Evolutionary conservation across 2,329 filamentous ascomycete genomes (phyloP).

Genomic region (Aspergillus sp.): DNA sequence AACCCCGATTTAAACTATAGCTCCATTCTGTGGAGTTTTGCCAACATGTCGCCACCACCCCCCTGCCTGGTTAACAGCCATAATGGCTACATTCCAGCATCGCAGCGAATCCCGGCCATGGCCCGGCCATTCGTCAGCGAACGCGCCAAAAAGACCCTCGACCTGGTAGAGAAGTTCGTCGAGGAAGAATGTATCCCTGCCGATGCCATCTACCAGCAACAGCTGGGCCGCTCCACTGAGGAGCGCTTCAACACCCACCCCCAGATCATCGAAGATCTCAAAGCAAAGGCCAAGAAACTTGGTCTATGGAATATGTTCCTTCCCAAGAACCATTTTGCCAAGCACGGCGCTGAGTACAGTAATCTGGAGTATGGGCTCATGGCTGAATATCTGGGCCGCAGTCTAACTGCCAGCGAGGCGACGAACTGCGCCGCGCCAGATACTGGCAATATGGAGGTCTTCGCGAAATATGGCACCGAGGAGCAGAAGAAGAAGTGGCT

Average conservation of each 20-base stretch:
- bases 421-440: constrained; percentile 89
- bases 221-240: constrained; percentile 69
- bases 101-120: constrained; percentile 54
- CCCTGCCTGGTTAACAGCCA: background rate
- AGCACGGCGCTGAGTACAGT: constrained; percentile 84
- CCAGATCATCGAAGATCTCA: constrained; percentile 81
- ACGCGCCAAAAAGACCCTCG: constrained; percentile 76
- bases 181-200: constrained; percentile 91
- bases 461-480: constrained; percentile 87
- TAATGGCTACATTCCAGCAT: background rate
- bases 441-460: constrained; percentile 93
- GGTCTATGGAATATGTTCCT: constrained; percentile 99
- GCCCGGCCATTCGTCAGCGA: constrained; percentile 72
- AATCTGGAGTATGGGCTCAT: constrained; percentile 97
- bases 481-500: constrained; percentile 84
- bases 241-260: constrained; percentile 80
- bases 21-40: no score
- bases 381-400: constrained; percentile 95
- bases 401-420: constrained; percentile 67
- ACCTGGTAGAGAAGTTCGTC: constrained; percentile 90
- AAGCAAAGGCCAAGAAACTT: constrained; percentile 74
- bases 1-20: no score
- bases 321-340: constrained; percentile 86
- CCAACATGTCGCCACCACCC: background rate
- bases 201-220: constrained; percentile 76